Evolutionary conservation across 2,329 filamentous ascomycete genomes (phyloP).

Genomic region (Colletotrichum musicola): DNA sequence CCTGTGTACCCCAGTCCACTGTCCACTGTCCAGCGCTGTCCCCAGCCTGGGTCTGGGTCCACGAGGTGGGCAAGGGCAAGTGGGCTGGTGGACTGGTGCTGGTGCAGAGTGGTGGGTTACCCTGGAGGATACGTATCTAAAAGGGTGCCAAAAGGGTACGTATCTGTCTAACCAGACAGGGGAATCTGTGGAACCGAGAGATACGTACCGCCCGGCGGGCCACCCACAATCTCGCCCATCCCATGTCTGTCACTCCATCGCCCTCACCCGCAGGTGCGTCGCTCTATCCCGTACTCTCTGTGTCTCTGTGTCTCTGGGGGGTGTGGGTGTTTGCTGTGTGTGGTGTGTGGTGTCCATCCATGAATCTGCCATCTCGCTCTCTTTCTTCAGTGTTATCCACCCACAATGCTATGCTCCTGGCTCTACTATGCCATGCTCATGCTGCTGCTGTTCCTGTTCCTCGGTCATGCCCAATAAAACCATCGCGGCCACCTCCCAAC

Average conservation of each 20-base stretch:
- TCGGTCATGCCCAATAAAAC: slow-evolving; percentile 31
- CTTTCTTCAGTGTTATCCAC: not conserved
- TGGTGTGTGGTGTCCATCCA: slow-evolving; percentile 10
- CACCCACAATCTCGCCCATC: slow-evolving; percentile 35
- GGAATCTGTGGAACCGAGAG: not conserved
- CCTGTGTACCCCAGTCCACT: slow-evolving; percentile 2
- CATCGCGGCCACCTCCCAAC: slow-evolving; percentile 34
- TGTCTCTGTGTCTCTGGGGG: slow-evolving; percentile 10
- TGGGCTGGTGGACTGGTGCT: too few species aligned
- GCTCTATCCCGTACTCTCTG: slow-evolving; percentile 25
- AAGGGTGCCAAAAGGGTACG: not conserved
- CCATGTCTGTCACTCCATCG: slow-evolving; percentile 35
- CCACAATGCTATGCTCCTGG: slow-evolving; percentile 14
- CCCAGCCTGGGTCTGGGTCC: slow-evolving; percentile 20
- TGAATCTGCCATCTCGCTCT: not conserved
- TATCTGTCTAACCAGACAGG: not conserved
- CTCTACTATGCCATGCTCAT: slow-evolving; percentile 14
- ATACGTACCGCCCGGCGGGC: slow-evolving; percentile 12
- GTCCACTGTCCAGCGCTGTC: slow-evolving; percentile 10
- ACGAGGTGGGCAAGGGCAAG: too few species aligned
- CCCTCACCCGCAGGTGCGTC: slow-evolving; percentile 20
- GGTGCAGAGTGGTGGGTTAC: too few species aligned
- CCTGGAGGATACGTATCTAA: not conserved
- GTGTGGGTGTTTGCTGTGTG: not conserved
- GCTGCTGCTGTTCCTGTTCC: too few species aligned